Conservation (phyloP, 768 basidiomycete genomes). For the Leccinum longicurvipes region DNA sequence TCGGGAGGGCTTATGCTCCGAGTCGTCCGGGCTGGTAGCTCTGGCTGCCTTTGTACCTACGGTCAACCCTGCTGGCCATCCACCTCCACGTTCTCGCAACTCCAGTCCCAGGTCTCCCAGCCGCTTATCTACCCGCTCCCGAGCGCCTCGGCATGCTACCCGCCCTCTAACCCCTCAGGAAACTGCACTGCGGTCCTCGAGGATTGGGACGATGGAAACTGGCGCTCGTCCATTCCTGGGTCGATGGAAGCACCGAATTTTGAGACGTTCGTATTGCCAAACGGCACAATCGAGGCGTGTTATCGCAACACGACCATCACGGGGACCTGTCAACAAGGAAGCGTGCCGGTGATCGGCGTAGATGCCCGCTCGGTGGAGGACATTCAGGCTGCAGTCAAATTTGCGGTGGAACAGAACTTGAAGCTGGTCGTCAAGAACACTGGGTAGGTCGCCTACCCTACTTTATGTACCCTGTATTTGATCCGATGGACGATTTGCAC, state of each 20-base stretch:
- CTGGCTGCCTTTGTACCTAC: conserved; percentile 15
- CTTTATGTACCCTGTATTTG: too few relatives aligned
- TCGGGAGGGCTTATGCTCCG: too few relatives aligned
- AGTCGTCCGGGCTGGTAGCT: background rate
- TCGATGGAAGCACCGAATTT: conserved; percentile 36
- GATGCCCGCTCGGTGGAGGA: conserved; percentile 23
- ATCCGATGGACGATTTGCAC: background rate
- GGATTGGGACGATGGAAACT: conserved; percentile 33
- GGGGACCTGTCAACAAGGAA: conserved; percentile 22
- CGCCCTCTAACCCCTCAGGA: conserved; percentile 25
- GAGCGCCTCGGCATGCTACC: conserved; percentile 19
- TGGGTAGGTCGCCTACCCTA: conserved; percentile 14
- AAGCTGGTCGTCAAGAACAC: conserved; percentile 29
- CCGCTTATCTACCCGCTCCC: conserved; percentile 15
- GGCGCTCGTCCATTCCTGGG: conserved; percentile 42
- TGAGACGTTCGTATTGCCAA: conserved; percentile 35
- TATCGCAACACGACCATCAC: conserved; percentile 32
- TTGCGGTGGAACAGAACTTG: conserved; percentile 20
- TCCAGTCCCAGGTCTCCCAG: conserved; percentile 16
- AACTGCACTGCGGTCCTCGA: conserved; percentile 35
- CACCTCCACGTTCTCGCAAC: conserved; percentile 9
- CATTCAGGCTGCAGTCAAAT: conserved; percentile 25
- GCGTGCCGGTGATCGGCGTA: conserved; percentile 25
- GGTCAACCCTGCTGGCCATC: conserved; percentile 18
- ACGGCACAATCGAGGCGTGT: conserved; percentile 41